phyloP scores from a whole-genome alignment of 208 protist species.

The Leishmania braziliensis region DNA sequence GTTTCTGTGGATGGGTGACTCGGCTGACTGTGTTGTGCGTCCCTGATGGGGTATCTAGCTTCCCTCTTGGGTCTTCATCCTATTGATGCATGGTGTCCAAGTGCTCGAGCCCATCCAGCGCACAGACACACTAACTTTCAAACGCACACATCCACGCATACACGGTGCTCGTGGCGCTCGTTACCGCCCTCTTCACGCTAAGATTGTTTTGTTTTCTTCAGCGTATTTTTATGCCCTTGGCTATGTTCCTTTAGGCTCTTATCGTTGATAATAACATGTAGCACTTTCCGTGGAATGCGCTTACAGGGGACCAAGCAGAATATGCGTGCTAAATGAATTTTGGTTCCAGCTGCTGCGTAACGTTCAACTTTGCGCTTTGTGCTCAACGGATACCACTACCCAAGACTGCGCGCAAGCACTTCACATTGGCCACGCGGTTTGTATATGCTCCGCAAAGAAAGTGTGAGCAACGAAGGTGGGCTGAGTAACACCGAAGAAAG shows the following conservation, averaged over 20 bases:
- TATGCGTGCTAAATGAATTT: neutral
- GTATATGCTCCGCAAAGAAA: neutral
- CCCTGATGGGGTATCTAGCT: neutral
- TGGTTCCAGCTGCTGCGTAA: neutral
- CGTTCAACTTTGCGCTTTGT: neutral
- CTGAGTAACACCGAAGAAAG: neutral
- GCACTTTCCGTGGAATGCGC: neutral
- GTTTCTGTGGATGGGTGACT: neutral
- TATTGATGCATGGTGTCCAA: neutral
- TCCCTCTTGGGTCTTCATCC: neutral
- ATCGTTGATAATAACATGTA: neutral
- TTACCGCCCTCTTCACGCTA: neutral
- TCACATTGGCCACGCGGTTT: neutral
- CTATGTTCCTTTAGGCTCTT: neutral
- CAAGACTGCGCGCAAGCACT: neutral
- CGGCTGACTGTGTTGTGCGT: neutral
- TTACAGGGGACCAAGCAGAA: neutral
- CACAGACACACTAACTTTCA: neutral
- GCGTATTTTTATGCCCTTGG: neutral
- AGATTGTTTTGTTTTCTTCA: neutral
- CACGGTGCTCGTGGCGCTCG: neutral
- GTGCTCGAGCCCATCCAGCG: neutral
- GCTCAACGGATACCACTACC: neutral
- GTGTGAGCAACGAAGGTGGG: neutral
- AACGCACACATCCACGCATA: conserved; percentile 1